phyloP scores from a whole-genome alignment of 2,329 filamentous ascomycete species.

The Cytospora piceae region DNA sequence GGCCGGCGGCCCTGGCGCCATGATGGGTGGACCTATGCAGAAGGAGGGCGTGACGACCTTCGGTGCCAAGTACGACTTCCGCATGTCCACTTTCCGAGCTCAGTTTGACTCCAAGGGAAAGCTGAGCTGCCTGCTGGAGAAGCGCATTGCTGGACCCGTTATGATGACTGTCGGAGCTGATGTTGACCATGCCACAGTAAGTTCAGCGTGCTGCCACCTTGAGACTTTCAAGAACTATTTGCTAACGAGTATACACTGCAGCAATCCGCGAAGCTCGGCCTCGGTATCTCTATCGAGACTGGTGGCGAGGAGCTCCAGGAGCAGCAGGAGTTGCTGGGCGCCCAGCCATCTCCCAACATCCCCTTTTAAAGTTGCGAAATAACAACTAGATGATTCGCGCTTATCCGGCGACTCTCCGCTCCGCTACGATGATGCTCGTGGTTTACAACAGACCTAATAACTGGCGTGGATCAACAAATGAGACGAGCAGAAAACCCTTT shows the following conservation, averaged over 20 bases:
- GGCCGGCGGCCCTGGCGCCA: slow-evolving; percentile 63
- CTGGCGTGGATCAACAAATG: slow-evolving; percentile 18
- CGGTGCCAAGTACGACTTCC: slow-evolving; percentile 98
- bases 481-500: slow-evolving; percentile 19
- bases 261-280: slow-evolving; percentile 93
- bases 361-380: slow-evolving; percentile 59
- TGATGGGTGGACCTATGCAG: slow-evolving; percentile 76
- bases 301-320: slow-evolving; percentile 85
- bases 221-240: background rate
- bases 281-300: slow-evolving; percentile 90
- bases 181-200: slow-evolving; percentile 92
- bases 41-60: slow-evolving; percentile 91
- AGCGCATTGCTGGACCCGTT: slow-evolving; percentile 90
- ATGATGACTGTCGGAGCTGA: slow-evolving; percentile 95
- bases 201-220: slow-evolving; percentile 41
- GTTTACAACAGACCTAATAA: slow-evolving; percentile 23
- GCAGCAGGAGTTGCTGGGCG: slow-evolving; percentile 69
- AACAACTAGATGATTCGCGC: slow-evolving; percentile 12
- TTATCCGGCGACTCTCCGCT: slow-evolving; percentile 33
- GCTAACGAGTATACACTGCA: slow-evolving; percentile 47
- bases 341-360: slow-evolving; percentile 61
- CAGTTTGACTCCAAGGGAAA: slow-evolving; percentile 96
- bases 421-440: slow-evolving; percentile 29
- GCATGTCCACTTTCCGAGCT: slow-evolving; percentile 90
- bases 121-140: slow-evolving; percentile 90